Conservation (phyloP, 2,329 filamentous ascomycete species). For the Xylaria digitata region DNA sequence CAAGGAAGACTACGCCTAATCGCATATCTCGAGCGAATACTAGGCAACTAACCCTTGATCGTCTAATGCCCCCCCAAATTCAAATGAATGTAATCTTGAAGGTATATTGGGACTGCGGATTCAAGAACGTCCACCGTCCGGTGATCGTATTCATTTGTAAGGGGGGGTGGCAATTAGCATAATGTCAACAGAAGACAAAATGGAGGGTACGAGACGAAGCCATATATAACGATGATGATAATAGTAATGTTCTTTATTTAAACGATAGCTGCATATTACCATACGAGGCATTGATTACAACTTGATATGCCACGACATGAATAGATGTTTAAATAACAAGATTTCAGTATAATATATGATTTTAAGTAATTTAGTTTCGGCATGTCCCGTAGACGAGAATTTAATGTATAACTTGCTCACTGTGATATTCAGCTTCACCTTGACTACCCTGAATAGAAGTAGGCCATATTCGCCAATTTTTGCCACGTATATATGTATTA, state of each 20-base stretch:
- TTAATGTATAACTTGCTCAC: too few relatives aligned
- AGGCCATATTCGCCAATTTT: too few relatives aligned
- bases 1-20: slow-evolving; percentile 76
- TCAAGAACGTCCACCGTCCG: neutral
- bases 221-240: slow-evolving; percentile 21
- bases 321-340: neutral
- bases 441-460: too few relatives aligned
- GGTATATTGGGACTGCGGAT: neutral
- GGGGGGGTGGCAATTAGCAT: too few relatives aligned
- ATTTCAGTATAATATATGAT: too few relatives aligned
- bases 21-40: neutral
- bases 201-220: neutral
- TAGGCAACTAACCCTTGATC: neutral
- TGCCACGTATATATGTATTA: neutral
- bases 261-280: neutral
- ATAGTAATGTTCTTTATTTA: slow-evolving; percentile 26
- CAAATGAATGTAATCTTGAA: too few relatives aligned
- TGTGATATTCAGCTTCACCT: too few relatives aligned
- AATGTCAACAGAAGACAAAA: neutral
- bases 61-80: neutral
- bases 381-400: too few relatives aligned
- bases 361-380: too few relatives aligned
- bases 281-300: neutral
- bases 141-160: neutral
- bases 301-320: slow-evolving; percentile 2